These are phyloP conservation scores for Epichloe baconii DNA, from an alignment of 2,329 filamentous ascomycete species.

Conservation along the genomic window DNA sequence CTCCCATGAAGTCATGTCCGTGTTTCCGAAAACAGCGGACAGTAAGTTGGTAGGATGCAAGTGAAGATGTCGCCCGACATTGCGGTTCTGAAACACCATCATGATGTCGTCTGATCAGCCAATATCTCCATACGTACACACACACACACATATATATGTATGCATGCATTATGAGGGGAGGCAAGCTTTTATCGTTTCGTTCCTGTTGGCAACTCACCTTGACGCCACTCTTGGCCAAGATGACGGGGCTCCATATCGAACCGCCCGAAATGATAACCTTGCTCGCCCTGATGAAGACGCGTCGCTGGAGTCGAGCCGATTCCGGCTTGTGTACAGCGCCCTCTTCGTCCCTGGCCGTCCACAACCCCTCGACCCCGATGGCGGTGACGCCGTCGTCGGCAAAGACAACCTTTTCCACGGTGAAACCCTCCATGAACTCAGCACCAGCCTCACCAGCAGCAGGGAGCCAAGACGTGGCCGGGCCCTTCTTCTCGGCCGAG, in stretches of 20 bases:
- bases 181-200: not conserved
- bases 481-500: constrained; percentile 64
- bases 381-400: constrained; percentile 44
- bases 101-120: not conserved
- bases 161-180: too few relatives aligned
- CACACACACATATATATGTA: too few relatives aligned
- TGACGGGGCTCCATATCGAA: constrained; percentile 60
- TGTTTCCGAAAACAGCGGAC: constrained; percentile 50
- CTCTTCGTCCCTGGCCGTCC: constrained; percentile 56
- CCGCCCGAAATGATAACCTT: constrained; percentile 70
- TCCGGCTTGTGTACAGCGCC: constrained; percentile 40
- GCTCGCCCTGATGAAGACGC: constrained; percentile 63
- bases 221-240: constrained; percentile 67
- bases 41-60: constrained; percentile 60
- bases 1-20: constrained; percentile 56
- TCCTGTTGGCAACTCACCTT: constrained; percentile 29
- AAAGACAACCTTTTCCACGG: constrained; percentile 59
- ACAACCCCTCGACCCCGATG: constrained; percentile 58
- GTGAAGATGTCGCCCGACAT: constrained; percentile 72
- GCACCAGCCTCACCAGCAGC: constrained; percentile 68
- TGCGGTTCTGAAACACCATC: constrained; percentile 44
- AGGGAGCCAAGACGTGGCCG: constrained; percentile 62
- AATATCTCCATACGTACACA: too few relatives aligned
- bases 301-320: constrained; percentile 37
- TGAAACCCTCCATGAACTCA: constrained; percentile 71